Conservation (phyloP, 495 filamentous ascomycete species). For the Extremus antarcticus region DNA sequence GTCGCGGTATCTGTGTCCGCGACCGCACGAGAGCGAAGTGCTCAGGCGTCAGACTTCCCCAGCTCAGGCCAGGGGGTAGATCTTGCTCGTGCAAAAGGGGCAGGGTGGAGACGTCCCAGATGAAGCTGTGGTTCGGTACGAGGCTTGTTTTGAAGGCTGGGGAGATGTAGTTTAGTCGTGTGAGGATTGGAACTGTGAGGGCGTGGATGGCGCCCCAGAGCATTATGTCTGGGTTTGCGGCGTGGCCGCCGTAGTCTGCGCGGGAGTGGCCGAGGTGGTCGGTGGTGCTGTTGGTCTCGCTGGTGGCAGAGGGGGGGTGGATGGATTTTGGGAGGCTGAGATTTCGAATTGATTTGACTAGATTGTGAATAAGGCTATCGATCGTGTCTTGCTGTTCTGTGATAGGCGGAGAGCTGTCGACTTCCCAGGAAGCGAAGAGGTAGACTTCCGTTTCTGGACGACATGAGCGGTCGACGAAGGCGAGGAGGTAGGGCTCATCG, state of each 20-base stretch:
- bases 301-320: background rate
- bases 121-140: conserved; percentile 11
- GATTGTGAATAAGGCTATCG: background rate
- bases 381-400: background rate
- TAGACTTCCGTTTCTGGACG: conserved; percentile 30
- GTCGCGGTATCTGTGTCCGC: conserved; percentile 18
- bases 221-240: conserved; percentile 5
- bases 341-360: background rate
- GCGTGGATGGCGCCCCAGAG: conserved; percentile 18
- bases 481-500: conserved; percentile 18
- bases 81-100: background rate
- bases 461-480: conserved; percentile 28
- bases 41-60: conserved; percentile 4
- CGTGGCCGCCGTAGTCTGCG: conserved; percentile 11
- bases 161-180: background rate
- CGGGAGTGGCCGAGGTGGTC: conserved; percentile 4
- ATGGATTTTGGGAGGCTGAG: background rate
- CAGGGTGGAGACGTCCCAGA: conserved; percentile 7
- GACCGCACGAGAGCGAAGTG: conserved; percentile 13
- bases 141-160: conserved; percentile 6
- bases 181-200: conserved; percentile 3
- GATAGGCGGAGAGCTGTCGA: background rate
- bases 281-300: background rate
- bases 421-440: conserved; percentile 25
- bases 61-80: conserved; percentile 11